These are phyloP conservation scores for Penicillium sp. DNA, from an alignment of 2,329 filamentous ascomycete genomes.

Conservation along the genomic window DNA sequence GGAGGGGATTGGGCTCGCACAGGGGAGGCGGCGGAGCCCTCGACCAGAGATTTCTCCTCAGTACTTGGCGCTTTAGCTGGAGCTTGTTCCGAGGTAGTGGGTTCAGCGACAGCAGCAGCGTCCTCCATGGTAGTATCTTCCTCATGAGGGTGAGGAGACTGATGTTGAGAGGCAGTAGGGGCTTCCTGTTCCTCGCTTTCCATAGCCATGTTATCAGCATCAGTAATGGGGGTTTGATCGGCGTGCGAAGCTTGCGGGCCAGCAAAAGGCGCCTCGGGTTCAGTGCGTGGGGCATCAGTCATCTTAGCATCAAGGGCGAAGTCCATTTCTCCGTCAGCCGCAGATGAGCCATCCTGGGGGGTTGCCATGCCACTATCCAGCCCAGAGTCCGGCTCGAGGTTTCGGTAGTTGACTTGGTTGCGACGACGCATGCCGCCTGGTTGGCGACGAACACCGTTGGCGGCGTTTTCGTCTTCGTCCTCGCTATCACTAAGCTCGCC, in stretches of 20 bases:
- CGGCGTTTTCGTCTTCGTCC: constrained; percentile 71
- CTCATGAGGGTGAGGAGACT: constrained; percentile 30
- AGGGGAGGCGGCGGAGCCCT: constrained; percentile 17
- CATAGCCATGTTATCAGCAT: constrained; percentile 29
- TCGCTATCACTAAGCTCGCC: constrained; percentile 86
- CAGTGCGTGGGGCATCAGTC: constrained; percentile 36
- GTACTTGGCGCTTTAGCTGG: constrained; percentile 13
- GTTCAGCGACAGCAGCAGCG: constrained; percentile 20
- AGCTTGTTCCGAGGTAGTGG: constrained; percentile 15
- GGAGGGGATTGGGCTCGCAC: constrained; percentile 17
- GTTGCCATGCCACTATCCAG: constrained; percentile 52
- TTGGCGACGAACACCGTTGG: constrained; percentile 67
- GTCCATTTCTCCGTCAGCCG: constrained; percentile 45
- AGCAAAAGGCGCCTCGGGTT: constrained; percentile 31
- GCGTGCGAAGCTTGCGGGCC: constrained; percentile 29
- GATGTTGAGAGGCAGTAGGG: constrained; percentile 30
- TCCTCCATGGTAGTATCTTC: constrained; percentile 42
- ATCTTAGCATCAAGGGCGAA: constrained; percentile 36
- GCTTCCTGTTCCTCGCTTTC: constrained; percentile 30
- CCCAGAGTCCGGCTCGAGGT: constrained; percentile 55
- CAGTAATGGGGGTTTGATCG: constrained; percentile 31
- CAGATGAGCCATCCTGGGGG: constrained; percentile 41
- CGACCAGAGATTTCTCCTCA: constrained; percentile 17
- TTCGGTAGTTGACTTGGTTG: constrained; percentile 61
- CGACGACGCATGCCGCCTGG: constrained; percentile 48